Evolutionary conservation across 768 basidiomycete species (phyloP).

Genomic region (Leccinum fibrillosum): DNA sequence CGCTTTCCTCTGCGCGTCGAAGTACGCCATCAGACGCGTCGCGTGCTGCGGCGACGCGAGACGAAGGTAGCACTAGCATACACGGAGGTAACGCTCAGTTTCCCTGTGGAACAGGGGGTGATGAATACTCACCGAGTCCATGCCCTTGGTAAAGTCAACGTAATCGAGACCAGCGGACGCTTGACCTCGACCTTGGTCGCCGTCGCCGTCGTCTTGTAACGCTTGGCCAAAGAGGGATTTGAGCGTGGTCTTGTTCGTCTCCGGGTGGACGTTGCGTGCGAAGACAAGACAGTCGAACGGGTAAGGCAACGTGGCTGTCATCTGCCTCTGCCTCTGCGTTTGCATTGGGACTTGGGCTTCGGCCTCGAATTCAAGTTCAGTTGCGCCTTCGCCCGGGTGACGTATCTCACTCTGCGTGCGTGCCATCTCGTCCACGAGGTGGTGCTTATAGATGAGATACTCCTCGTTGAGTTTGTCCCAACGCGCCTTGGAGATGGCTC

Average conservation of each 20-base stretch:
- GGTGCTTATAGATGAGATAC: slow-evolving; percentile 61
- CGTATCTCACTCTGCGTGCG: slow-evolving; percentile 3
- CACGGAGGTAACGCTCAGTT: background rate
- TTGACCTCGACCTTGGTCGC: background rate
- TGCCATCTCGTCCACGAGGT: slow-evolving; percentile 48
- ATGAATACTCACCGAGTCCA: slow-evolving; percentile 52
- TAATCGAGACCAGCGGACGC: slow-evolving; percentile 56
- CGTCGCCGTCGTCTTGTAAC: slow-evolving; percentile 22
- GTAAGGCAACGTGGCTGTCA: slow-evolving; percentile 38
- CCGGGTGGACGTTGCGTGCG: slow-evolving; percentile 64
- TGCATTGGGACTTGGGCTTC: no score
- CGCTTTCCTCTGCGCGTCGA: slow-evolving; percentile 32
- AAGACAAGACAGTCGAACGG: slow-evolving; percentile 69
- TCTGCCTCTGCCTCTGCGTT: slow-evolving; percentile 3
- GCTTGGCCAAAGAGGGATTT: slow-evolving; percentile 52
- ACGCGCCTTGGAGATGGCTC: slow-evolving; percentile 48
- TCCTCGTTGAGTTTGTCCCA: slow-evolving; percentile 70
- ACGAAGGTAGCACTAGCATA: slow-evolving; percentile 68
- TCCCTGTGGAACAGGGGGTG: background rate
- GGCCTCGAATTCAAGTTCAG: background rate
- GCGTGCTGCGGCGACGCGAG: slow-evolving; percentile 52
- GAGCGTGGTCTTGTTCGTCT: slow-evolving; percentile 81
- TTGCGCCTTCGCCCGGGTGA: background rate
- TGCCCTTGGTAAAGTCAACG: slow-evolving; percentile 75
- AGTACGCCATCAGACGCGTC: slow-evolving; percentile 41